phyloP scores from a whole-genome alignment of 345 rosid species.

The Hirschfeldia incana region DNA sequence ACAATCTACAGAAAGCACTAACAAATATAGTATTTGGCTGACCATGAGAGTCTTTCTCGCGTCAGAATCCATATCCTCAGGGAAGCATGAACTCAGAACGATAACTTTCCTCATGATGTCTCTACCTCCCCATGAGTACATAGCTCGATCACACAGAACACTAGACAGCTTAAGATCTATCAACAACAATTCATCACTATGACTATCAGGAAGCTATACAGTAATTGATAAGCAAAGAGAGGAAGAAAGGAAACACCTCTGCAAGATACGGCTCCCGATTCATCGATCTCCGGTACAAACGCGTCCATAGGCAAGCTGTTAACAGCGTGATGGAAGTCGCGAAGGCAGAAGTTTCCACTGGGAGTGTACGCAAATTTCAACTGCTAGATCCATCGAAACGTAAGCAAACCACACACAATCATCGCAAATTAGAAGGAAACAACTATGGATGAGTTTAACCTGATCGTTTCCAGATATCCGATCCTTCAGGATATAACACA shows the following conservation, averaged over 20 bases:
- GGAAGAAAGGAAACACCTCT: constrained; percentile 41
- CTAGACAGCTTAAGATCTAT: constrained; percentile 61
- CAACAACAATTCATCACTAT: constrained; percentile 15
- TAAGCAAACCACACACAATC: constrained; percentile 14
- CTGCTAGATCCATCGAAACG: constrained; percentile 42
- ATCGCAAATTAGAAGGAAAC: background rate
- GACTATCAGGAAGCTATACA: background rate
- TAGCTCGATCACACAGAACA: constrained; percentile 59
- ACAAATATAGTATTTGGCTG: constrained; percentile 27
- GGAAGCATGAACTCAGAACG: constrained; percentile 63
- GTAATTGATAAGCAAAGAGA: background rate
- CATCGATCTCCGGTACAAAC: constrained; percentile 59
- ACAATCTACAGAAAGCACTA: background rate
- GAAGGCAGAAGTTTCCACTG: constrained; percentile 58
- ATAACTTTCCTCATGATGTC: constrained; percentile 69
- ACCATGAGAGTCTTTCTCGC: constrained; percentile 62
- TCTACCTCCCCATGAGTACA: constrained; percentile 76
- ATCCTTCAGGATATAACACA: constrained; percentile 59
- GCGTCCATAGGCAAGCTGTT: constrained; percentile 61
- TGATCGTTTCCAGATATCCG: constrained; percentile 55
- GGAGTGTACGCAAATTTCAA: constrained; percentile 67
- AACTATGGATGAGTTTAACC: constrained; percentile 40
- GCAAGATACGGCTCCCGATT: constrained; percentile 46
- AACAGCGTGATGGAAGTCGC: constrained; percentile 83
- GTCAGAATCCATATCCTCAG: constrained; percentile 45